A percentile compares a stretch with the other conserved stretches of the same genome.
Evolutionary conservation across 352 stramenopile genomes (phyloP).

Genomic region (Phytophthora fragariae): DNA sequence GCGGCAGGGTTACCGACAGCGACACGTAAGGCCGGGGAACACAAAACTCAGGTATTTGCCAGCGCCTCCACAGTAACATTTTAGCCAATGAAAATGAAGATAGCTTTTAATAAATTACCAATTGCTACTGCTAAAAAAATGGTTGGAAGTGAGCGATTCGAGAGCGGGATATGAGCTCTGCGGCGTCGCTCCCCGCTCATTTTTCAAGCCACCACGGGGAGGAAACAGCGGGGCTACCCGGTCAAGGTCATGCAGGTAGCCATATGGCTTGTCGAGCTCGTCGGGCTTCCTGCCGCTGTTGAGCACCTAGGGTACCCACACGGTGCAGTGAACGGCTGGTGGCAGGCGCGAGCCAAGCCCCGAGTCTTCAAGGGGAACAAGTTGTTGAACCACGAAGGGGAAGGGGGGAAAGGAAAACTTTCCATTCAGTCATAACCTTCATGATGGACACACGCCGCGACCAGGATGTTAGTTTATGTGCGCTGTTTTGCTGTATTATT

Average conservation of each 20-base stretch:
- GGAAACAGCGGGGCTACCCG: neutral
- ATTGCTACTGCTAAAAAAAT: neutral
- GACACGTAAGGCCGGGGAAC: too few species aligned
- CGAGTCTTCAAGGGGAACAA: neutral
- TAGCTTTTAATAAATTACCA: neutral
- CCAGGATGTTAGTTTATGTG: constrained; percentile 6
- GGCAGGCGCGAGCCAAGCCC: neutral
- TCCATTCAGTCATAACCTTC: constrained; percentile 7
- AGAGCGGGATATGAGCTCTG: neutral
- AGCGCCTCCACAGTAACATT: too few species aligned
- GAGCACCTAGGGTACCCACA: constrained; percentile 1
- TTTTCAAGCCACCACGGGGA: neutral
- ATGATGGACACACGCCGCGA: constrained; percentile 9
- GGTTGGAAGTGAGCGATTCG: neutral
- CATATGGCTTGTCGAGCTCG: neutral
- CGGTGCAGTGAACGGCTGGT: neutral
- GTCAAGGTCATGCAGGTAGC: constrained; percentile 1
- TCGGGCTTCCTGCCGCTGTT: neutral
- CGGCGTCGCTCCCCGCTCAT: neutral
- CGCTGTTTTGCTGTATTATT: neutral
- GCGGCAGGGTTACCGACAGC: too few species aligned
- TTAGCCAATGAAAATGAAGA: neutral
- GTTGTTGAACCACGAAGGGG: neutral
- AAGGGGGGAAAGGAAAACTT: neutral
- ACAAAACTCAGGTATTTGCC: too few species aligned